A percentile compares a stretch with the other conserved stretches of the same genome.
Evolutionary conservation across 108 stramenopile genomes (phyloP).

Genomic region (Stephanodiscus triporus): DNA sequence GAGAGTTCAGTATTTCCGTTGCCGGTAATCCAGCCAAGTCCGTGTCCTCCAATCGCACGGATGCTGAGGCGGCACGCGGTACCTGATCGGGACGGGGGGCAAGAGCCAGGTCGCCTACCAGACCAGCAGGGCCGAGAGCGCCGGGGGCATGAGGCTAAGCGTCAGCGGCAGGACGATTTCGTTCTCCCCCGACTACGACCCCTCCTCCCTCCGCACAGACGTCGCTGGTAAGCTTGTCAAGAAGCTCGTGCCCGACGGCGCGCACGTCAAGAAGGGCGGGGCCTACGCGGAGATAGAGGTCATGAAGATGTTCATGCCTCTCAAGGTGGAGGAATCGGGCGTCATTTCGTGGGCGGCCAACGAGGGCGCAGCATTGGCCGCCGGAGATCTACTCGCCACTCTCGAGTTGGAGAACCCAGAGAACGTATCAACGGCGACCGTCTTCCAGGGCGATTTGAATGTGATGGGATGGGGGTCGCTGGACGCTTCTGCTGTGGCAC

Average conservation of each 20-base stretch:
- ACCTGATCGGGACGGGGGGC: constrained; percentile 92
- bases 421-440: constrained; percentile 72
- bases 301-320: constrained; percentile 99
- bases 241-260: constrained; percentile 91
- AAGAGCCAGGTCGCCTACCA: constrained; percentile 91
- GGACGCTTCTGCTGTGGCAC: constrained; percentile 13
- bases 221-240: constrained; percentile 98
- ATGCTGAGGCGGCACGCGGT: constrained; percentile 95
- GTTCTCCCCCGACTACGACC: constrained; percentile 98
- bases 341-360: constrained; percentile 83
- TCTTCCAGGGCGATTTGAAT: constrained; percentile 76
- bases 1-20: constrained; percentile 64
- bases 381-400: constrained; percentile 93
- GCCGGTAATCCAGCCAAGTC: constrained; percentile 42
- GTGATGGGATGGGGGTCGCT: constrained; percentile 71
- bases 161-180: constrained; percentile 87
- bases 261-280: constrained; percentile 89
- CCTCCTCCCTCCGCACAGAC: constrained; percentile 91
- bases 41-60: constrained; percentile 84
- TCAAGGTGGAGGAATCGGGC: constrained; percentile 94
- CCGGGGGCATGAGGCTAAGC: constrained; percentile 84
- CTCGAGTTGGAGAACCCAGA: constrained; percentile 95
- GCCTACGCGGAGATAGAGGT: constrained; percentile 98
- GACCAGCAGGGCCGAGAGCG: constrained; percentile 74
- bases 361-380: constrained; percentile 90